Base-by-base conservation (phyloP, 148 eudicot genomes). In the Beta vulgaris region DNA sequence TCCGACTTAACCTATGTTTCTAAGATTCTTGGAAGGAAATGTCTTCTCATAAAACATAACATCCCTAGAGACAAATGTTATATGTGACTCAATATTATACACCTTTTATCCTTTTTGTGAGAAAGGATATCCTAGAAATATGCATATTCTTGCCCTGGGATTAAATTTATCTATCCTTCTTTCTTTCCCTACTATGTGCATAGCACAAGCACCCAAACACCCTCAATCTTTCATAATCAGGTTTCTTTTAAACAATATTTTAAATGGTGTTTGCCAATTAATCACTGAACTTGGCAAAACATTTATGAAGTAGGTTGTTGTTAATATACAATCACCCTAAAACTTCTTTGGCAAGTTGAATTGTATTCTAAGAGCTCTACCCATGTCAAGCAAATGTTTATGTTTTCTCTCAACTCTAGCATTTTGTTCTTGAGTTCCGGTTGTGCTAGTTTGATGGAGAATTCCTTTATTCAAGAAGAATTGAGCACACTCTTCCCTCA, bases 1-100 rank as follows among this genome's bases (percentile, higher is more conserved):
- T n/a, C n/a, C n/a, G 2, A 39, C 2, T 1, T 4, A 2, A 0
- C 8, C 0, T 2, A 1, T 2, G n/a, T n/a, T 7, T 9, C 2
- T 25, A 2, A 14, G 0, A n/a, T n/a, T n/a, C n/a, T 46, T 3
- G 10, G 25, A 55, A 9, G 60, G 60, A 25, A 55, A 55, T 7
- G 2, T 7, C 1, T 23, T 7, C 2, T 55, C 31, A 9, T 6
- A 7, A 9, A 55, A 55, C 0, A 55, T 8, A 1, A 55, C 13
- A 55, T 55, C 60, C 3, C 60, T 55, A 25, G 60, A 55, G 10
- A 25, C 3, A 55, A 55, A 55, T 6, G 3, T 10, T 23, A 0
- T n/a, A 25, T 55, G 60, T 1, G 29, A 23, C 1, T 55, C 32
- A 7, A 55, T 3, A 5, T 25, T 31, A 55, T 55, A 55, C 3